Evolutionary conservation across 129 eudicot species (phyloP), one percentile per base, ranked within the genome.

Genomic region (Chrysanthemum makinoi): DNA sequence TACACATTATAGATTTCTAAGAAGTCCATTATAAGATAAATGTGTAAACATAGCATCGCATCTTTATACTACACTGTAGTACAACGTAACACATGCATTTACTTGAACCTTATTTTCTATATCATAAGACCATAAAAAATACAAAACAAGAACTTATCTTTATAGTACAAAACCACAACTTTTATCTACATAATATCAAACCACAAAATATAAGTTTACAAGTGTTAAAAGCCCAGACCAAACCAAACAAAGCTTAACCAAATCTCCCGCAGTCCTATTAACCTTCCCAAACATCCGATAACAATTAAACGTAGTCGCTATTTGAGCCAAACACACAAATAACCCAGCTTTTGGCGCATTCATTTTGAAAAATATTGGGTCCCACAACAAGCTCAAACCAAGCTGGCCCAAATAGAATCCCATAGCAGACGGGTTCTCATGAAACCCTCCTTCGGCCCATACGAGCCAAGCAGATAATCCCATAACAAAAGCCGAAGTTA

Each of bases 401-500:
- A 93, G 72, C 69, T 87, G 95, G 19, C 83, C 83, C 83, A 87
- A 50, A 28, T 85, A 93, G 39, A 80, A 53, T 13, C 74, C 71
- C 62, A 86, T 39, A 3, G 90, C 87, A 2, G 4, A 24, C 18
- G 96, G 98, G 13, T 77, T 54, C 13, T 72, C 47, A 56, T 89
- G 98, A 52, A 93, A 87, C 75, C 95, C 98, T 5, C 89, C 96
- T 2, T 83, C 95, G 39, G 95, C 98, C 98, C 98, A 93, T 1
- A 89, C 85, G 0, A 93, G 91, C 96, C 96, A 93, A 0, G 83
- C 96, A 10, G 95, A 85, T 5, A 89, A 72, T 30, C 95, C 92
- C 92, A 88, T 79, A 0, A 93, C 54, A 35, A 66, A 7, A 46
- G 89, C 76, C 3, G 72, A 78, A 7, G 64, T 77, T 63, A 87